Base-by-base conservation (phyloP, 495 filamentous ascomycete species). In the Sphaerosporella brunnea region DNA sequence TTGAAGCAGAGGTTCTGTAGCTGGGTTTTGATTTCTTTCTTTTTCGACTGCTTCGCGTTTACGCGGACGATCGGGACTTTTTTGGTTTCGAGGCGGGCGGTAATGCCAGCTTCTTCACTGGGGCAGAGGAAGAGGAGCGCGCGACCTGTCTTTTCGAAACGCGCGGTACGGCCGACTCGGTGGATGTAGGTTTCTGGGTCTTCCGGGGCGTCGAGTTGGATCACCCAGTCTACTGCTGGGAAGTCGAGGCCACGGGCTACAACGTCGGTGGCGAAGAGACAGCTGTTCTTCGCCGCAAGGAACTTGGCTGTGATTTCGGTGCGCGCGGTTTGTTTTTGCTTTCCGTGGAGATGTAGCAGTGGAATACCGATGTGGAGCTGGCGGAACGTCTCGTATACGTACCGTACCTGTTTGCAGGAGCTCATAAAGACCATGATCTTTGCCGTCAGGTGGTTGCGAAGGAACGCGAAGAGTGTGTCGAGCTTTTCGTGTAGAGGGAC, bases 131-230 rank as follows among this genome's bases (percentile, higher is more conserved):
- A 94, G 3, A 99, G 63, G 3, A 96, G 84, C 0, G 90, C 88
- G 26, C 79, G 74, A 4, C 90, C 90, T 32, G 80, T 72, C 49
- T 79, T 80, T 51, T 95, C 82, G 61, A 85, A 94, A n/a, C 90
- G 75, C 1, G 90, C 90, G 20, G 90, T 99, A 13, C 90, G 77
- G 13, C 90, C 90, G 10, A 95, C 92, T 43, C 90, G 78, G 62
- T 97, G 90, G 52, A 97, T 97, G 52, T 97, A 97, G 0, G 90
- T 96, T 51, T 94, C 90, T 0, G 80, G 81, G 63, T 97, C 90
- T 64, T 97, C 90, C 0, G 90, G 90, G 51, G 84, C 93, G 62
- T 97, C 90, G 23, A 84, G 64, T 58, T 97, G 90, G 37, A 96
- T 78, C 8, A 97, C 90, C 86, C 90, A 97, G 62, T 96, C 90